Conservation (phyloP, 805 yeast genomes). For the Metschnikowia vanudenii region DNA sequence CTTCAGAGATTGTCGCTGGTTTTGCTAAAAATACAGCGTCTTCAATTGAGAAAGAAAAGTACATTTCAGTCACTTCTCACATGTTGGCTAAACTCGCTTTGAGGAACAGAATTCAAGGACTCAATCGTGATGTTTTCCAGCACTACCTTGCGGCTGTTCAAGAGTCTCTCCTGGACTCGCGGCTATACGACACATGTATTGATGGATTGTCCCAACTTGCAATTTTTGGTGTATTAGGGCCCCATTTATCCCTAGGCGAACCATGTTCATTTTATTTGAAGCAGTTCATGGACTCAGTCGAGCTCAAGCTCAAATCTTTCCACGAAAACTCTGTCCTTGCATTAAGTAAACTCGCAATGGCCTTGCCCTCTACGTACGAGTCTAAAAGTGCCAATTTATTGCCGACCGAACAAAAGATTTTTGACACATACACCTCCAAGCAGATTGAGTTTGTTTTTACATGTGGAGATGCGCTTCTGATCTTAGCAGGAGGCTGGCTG, state of each 20-base stretch:
- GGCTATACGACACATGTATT: slow-evolving; percentile 27
- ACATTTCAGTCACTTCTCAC: slow-evolving; percentile 40
- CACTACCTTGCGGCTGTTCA: slow-evolving; percentile 16
- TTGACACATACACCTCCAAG: slow-evolving; percentile 60
- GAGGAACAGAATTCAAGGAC: slow-evolving; percentile 21
- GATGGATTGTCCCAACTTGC: slow-evolving; percentile 45
- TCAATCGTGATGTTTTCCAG: slow-evolving; percentile 15
- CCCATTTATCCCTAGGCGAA: slow-evolving; percentile 20
- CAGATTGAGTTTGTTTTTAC: slow-evolving; percentile 75
- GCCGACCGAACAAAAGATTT: slow-evolving; percentile 46
- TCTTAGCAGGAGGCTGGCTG: slow-evolving; percentile 73
- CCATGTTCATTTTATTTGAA: slow-evolving; percentile 18
- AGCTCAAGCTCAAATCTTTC: slow-evolving; percentile 47
- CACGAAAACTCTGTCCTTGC: slow-evolving; percentile 61
- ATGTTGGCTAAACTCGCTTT: slow-evolving; percentile 46
- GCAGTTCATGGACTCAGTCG: slow-evolving; percentile 23
- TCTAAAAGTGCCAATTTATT: slow-evolving; percentile 20
- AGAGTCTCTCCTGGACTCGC: slow-evolving; percentile 21
- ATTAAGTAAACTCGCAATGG: slow-evolving; percentile 54
- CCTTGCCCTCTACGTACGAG: slow-evolving; percentile 18
- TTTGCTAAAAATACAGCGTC: slow-evolving; percentile 12
- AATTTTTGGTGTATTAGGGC: slow-evolving; percentile 47
- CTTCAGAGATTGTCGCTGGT: neutral
- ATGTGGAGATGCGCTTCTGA: slow-evolving; percentile 79
- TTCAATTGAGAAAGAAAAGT: slow-evolving; percentile 19